phyloP scores from a whole-genome alignment of 768 basidiomycete species.

The Lactarius tabidus region DNA sequence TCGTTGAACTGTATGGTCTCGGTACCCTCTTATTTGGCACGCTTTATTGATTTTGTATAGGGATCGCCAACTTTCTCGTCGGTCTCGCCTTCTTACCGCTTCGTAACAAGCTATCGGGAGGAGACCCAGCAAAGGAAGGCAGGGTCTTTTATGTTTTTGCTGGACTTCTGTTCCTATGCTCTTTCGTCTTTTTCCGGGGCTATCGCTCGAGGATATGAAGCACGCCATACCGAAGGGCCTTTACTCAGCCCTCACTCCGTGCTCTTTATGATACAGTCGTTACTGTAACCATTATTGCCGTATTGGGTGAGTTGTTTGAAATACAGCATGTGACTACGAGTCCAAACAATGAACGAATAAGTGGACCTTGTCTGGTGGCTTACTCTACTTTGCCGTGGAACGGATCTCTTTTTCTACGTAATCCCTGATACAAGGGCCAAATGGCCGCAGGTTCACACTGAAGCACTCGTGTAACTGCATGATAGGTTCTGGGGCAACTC shows the following conservation, averaged over 20 bases:
- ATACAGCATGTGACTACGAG: background rate
- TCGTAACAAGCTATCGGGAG: slow-evolving; percentile 65
- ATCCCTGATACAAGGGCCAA: too few relatives aligned
- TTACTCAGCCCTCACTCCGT: background rate
- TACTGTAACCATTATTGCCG: background rate
- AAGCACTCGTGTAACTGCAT: too few relatives aligned
- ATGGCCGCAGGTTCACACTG: too few relatives aligned
- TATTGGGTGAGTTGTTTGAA: too few relatives aligned
- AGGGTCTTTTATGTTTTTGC: slow-evolving; percentile 87
- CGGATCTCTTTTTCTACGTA: too few relatives aligned
- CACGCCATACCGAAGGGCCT: background rate
- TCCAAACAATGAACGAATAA: too few relatives aligned
- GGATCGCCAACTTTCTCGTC: slow-evolving; percentile 82
- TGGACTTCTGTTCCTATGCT: slow-evolving; percentile 41
- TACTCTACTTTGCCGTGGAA: too few relatives aligned
- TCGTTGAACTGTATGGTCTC: slow-evolving; percentile 26
- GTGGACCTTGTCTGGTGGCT: too few relatives aligned
- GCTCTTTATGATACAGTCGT: background rate
- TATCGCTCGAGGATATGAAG: slow-evolving; percentile 27
- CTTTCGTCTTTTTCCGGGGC: slow-evolving; percentile 30
- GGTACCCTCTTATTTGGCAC: background rate
- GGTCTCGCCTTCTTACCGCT: slow-evolving; percentile 83
- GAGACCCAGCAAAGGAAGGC: slow-evolving; percentile 62
- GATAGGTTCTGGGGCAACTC: too few relatives aligned
- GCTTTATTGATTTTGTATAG: slow-evolving; percentile 36